Conservation (phyloP, 2,329 filamentous ascomycete species). For the Camillea tinctor region DNA sequence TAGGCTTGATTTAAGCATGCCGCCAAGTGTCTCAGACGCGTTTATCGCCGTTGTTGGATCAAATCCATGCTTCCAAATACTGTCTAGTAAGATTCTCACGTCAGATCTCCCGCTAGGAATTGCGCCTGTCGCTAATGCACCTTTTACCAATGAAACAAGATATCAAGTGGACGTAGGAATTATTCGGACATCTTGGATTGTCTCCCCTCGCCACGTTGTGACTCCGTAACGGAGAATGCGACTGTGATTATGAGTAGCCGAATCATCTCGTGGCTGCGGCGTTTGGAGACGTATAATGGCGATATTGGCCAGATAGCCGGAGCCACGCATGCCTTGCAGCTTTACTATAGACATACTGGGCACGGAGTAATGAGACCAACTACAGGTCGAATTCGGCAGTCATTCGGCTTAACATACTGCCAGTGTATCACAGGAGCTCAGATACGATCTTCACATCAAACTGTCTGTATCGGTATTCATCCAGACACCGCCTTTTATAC, state of each 20-base stretch:
- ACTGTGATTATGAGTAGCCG: neutral
- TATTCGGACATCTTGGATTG: neutral
- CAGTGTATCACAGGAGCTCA: neutral
- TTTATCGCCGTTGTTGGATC: neutral
- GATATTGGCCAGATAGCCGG: neutral
- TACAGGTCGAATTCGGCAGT: neutral
- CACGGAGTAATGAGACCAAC: neutral
- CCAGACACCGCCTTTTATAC: neutral
- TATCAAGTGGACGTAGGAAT: neutral
- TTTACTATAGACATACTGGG: neutral
- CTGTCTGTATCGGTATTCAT: neutral
- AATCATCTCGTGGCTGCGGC: neutral
- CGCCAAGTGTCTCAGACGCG: neutral
- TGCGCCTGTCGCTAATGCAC: neutral
- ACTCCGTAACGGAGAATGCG: neutral
- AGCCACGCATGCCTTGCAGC: neutral
- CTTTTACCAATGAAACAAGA: neutral
- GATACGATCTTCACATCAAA: neutral
- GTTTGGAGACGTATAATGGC: neutral
- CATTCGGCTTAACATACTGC: neutral
- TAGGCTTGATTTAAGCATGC: neutral
- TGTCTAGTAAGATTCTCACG: neutral
- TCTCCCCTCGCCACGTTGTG: neutral
- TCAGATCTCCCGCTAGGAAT: neutral
- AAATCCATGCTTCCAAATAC: neutral